Evolutionary conservation across 2,329 filamentous ascomycete species (phyloP).

Genomic region (Fusarium sp.): DNA sequence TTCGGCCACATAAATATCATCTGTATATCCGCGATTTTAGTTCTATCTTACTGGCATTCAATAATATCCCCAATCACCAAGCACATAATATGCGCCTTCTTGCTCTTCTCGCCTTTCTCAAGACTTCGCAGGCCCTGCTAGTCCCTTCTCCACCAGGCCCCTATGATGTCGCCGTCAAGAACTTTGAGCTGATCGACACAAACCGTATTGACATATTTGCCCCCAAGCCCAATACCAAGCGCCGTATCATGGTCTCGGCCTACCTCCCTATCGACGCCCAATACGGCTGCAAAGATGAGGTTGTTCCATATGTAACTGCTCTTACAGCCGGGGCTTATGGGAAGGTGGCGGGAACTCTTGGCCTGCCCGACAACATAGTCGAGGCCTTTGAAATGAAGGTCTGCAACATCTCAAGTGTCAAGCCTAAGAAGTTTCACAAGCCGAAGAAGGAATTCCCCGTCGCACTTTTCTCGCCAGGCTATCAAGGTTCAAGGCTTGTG

Average conservation of each 20-base stretch:
- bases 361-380: not conserved
- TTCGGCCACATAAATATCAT: too few relatives aligned
- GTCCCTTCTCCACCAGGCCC: conserved; percentile 4
- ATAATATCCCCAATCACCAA: fast-evolving
- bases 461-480: conserved; percentile 54
- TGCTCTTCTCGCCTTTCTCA: not conserved
- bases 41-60: too few relatives aligned
- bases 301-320: not conserved
- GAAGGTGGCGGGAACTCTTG: not conserved
- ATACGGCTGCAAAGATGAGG: not conserved
- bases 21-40: too few relatives aligned
- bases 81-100: not conserved
- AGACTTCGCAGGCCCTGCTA: not conserved
- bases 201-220: conserved; percentile 15
- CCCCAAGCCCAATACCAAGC: not conserved
- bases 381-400: conserved; percentile 8
- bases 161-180: not conserved
- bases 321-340: not conserved
- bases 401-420: conserved; percentile 15
- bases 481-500: conserved; percentile 51
- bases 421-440: not conserved
- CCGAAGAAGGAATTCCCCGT: not conserved
- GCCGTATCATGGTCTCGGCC: conserved; percentile 14
- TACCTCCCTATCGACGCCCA: conserved; percentile 18
- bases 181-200: conserved; percentile 9